phyloP scores from a whole-genome alignment of 2,329 filamentous ascomycete genomes.

The Hymenoscyphus albidus region DNA sequence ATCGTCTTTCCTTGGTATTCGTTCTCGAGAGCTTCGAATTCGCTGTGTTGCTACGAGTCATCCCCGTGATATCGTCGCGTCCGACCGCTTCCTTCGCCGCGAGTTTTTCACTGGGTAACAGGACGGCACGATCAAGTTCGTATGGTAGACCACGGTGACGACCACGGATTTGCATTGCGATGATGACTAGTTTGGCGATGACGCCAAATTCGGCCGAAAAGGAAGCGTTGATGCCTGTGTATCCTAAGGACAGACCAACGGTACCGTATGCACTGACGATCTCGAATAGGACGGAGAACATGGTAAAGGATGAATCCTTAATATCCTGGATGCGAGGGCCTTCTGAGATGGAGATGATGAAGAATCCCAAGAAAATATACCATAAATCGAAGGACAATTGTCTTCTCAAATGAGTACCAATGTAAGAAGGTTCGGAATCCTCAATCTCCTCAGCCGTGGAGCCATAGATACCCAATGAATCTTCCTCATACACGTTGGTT shows the following conservation, averaged over 20 bases:
- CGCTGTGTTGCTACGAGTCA: conserved; percentile 14
- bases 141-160: conserved; percentile 67
- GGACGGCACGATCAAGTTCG: conserved; percentile 64
- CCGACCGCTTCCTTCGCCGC: conserved; percentile 56
- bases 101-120: conserved; percentile 62
- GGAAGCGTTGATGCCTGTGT: conserved; percentile 68
- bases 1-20: conserved; percentile 12
- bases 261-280: conserved; percentile 91
- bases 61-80: conserved; percentile 13
- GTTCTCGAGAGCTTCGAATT: conserved; percentile 16
- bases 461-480: conserved; percentile 70
- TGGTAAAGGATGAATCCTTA: conserved; percentile 55
- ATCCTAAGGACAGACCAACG: conserved; percentile 86
- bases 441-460: conserved; percentile 45
- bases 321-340: conserved; percentile 60
- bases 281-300: conserved; percentile 75
- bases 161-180: conserved; percentile 67
- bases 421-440: conserved; percentile 68
- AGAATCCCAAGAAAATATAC: conserved; percentile 93
- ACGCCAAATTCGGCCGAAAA: conserved; percentile 79
- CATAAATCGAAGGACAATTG: conserved; percentile 97
- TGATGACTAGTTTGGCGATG: conserved; percentile 58
- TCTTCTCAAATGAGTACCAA: conserved; percentile 84
- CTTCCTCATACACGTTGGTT: conserved; percentile 96
- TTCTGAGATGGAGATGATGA: conserved; percentile 88